phyloP scores from a whole-genome alignment of 768 basidiomycete genomes.

The Mycena floridula region DNA sequence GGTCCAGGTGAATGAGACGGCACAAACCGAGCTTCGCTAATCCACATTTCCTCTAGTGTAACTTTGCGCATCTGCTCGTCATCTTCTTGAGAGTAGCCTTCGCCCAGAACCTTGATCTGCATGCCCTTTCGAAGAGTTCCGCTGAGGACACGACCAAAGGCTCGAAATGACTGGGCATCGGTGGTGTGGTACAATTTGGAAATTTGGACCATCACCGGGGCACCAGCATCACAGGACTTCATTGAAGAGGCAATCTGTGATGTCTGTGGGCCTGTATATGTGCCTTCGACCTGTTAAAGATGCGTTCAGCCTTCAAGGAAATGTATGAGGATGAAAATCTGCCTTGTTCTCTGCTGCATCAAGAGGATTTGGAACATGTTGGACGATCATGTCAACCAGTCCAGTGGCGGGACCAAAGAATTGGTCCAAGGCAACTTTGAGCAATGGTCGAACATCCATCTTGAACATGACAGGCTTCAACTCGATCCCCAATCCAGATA shows the following conservation, averaged over 20 bases:
- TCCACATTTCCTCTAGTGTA: constrained; percentile 82
- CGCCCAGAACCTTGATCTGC: constrained; percentile 93
- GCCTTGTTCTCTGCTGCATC: constrained; percentile 59
- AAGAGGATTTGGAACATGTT: constrained; percentile 82
- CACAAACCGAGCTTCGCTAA: constrained; percentile 80
- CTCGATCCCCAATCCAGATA: constrained; percentile 70
- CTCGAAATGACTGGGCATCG: constrained; percentile 94
- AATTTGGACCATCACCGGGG: constrained; percentile 89
- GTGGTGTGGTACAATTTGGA: constrained; percentile 95
- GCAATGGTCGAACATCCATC: constrained; percentile 93
- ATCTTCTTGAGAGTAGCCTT: constrained; percentile 97
- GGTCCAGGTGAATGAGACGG: constrained; percentile 2
- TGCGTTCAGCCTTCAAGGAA: no score
- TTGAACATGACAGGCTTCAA: constrained; percentile 94
- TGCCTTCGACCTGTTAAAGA: constrained; percentile 58
- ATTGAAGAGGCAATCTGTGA: constrained; percentile 75
- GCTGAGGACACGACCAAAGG: constrained; percentile 91
- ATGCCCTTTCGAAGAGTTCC: constrained; percentile 83
- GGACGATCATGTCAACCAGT: constrained; percentile 86
- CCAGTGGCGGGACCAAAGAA: constrained; percentile 93
- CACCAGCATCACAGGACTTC: constrained; percentile 76
- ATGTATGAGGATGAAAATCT: no score
- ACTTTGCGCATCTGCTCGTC: constrained; percentile 96
- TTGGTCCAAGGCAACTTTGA: constrained; percentile 91
- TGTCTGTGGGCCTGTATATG: constrained; percentile 85